Evolutionary conservation across 2,329 filamentous ascomycete genomes (phyloP), one percentile per base, ranked within the genome.

Genomic region (Ophiostoma piceae): DNA sequence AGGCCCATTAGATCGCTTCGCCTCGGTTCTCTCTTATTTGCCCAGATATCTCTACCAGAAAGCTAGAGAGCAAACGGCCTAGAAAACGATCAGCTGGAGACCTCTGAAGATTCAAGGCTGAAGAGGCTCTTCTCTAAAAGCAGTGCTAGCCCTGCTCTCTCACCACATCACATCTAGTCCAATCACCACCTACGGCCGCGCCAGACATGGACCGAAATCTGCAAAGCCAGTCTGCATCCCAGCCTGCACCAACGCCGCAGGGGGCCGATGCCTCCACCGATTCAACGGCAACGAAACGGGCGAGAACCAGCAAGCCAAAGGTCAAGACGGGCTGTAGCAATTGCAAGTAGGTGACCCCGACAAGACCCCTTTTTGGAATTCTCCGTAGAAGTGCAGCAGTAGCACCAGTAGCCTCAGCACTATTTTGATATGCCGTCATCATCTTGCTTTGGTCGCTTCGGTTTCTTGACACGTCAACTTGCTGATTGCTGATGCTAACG

Each of bases 291-390:
- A 4, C 35, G 47, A 85, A 82, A 75, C 81, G 84, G 68, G 79
- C 79, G 16, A 80, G 85, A 69, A 83, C 80, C 37, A 87, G 85
- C 76, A 84, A 82, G 73, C 84, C 85, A 16, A 89, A 89, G 76
- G 87, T 88, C 73, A 89, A 88, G 79, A 89, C 87, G 0, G 87
- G 87, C 57, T 90, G 88, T 77, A 82, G 82, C 74, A 88, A 86
- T 77, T 90, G 87, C 87, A 90, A 90, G 87, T 89, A 81, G 77
- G 87, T 82, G 35, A 67, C 26, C 26, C 43, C 43, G 16, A 47
- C 14, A 6, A 47, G 19, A 9, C 26, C 22, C 57, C 9, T 12
- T 26, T 26, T 12, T 57, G 22, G n/a, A 26, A 22, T 26, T 57
- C 9, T 57, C 22, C 22, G 51, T 57, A 26, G 9, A 57, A 8